Conservation (phyloP, 2,329 filamentous ascomycete genomes). For the Daldinia sp. region DNA sequence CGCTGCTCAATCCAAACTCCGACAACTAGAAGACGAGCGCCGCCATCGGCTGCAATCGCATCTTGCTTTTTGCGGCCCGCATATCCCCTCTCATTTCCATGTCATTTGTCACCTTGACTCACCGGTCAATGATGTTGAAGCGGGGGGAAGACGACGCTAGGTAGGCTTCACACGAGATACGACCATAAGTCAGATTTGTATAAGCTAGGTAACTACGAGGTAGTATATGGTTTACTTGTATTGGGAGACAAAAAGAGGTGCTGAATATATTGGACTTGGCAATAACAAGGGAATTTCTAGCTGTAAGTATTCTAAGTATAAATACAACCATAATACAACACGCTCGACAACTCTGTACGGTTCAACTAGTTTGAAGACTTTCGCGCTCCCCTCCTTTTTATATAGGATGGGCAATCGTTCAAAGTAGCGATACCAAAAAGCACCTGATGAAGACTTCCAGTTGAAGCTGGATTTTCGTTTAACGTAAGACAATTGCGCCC, state of each 20-base stretch:
- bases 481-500: neutral
- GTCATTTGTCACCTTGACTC: neutral
- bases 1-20: slow-evolving; percentile 10
- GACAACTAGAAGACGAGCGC: neutral
- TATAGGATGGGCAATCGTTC: neutral
- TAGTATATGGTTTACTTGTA: neutral
- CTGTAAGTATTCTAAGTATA: neutral
- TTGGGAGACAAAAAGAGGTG: neutral
- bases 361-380: neutral
- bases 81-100: slow-evolving; percentile 16
- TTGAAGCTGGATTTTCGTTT: neutral
- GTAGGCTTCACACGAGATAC: neutral
- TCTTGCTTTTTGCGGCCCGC: slow-evolving; percentile 28
- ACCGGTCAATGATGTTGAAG: neutral
- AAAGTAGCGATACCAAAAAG: neutral
- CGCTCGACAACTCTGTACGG: neutral
- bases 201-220: neutral
- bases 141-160: neutral
- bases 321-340: too few relatives aligned
- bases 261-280: neutral
- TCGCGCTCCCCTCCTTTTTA: neutral
- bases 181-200: neutral
- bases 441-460: neutral
- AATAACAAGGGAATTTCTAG: neutral
- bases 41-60: slow-evolving; percentile 21